Evolutionary conservation across 192 early-diverging fungal genomes (phyloP), one percentile per base, ranked within the genome.

Genomic region (Lunasporangiospora selenospora): DNA sequence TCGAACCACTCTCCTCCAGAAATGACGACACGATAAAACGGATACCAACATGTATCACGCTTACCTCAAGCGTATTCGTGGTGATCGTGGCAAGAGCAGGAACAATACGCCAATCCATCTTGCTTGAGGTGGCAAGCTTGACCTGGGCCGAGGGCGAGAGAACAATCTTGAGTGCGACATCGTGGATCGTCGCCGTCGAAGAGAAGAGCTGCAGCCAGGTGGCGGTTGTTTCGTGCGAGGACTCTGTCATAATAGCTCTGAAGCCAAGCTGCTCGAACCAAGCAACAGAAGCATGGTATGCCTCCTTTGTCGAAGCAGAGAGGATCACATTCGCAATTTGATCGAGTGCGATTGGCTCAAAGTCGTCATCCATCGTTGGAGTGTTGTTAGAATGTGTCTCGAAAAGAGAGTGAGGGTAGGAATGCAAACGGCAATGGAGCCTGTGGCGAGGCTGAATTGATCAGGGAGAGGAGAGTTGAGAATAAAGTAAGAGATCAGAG

Each of bases 191-290:
- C 5, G 45, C 46, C 1, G 59, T 39, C 8, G 41, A 33, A 0
- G 59, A 73, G 23, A 73, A 62, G 46, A 73, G 58, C 48, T 73
- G 67, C 15, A 73, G 53, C 67, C 67, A 73, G 32, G 67, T 63
- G n/a, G 59, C 58, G 6, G 45, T 69, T 10, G 50, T 60, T n/a
- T 60, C 57, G n/a, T 36, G 49, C 26, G 65, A 62, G 39, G 58
- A 21, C 54, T 73, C 67, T n/a, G 67, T 73, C 67, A 73, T 62
- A 53, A 73, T 73, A 4, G 67, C 37, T 42, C 53, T 73, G 32
- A 73, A 51, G 46, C 67, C 60, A n/a, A 73, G 60, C 32, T 57
- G 46, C 33, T 73, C 67, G 46, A 62, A 62, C 67, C 67, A 73
- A 12, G 53, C 19, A 13, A 73, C 48, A 1, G 67, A 42, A 19